Evolutionary conservation across 108 stramenopile genomes (phyloP).

Genomic region (Cyclostephanos tholiformis): DNA sequence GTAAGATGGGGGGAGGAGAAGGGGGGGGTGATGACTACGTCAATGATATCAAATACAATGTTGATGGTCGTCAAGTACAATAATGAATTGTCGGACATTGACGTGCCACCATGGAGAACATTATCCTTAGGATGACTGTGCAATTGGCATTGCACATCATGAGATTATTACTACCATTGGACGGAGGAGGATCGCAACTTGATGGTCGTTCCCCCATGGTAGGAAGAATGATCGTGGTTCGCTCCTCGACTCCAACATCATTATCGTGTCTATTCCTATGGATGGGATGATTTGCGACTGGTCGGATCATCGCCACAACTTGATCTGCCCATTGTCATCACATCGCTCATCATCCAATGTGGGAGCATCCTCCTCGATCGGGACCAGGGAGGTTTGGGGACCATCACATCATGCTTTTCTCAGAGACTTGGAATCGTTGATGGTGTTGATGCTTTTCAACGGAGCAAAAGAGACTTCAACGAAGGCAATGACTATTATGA

Average conservation of each 20-base stretch:
- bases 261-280: not conserved
- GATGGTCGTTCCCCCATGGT: not conserved
- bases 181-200: not conserved
- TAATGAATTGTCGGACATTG: not conserved
- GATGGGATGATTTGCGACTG: not conserved
- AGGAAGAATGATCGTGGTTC: not conserved
- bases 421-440: slow-evolving; percentile 24
- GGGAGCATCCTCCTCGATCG: not conserved
- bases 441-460: not conserved
- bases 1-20: too few relatives aligned
- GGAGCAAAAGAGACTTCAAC: not conserved
- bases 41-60: not conserved
- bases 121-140: slow-evolving; percentile 35
- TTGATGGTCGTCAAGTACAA: not conserved
- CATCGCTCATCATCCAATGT: too few relatives aligned
- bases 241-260: not conserved
- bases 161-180: not conserved
- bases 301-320: slow-evolving; percentile 17
- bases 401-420: slow-evolving; percentile 41
- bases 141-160: slow-evolving; percentile 29
- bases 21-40: not conserved
- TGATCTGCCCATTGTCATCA: slow-evolving; percentile 4
- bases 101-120: slow-evolving; percentile 42
- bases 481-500: not conserved
- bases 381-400: slow-evolving; percentile 20